Evolutionary conservation across 768 basidiomycete species (phyloP).

Genomic region (Serendipita sp.): DNA sequence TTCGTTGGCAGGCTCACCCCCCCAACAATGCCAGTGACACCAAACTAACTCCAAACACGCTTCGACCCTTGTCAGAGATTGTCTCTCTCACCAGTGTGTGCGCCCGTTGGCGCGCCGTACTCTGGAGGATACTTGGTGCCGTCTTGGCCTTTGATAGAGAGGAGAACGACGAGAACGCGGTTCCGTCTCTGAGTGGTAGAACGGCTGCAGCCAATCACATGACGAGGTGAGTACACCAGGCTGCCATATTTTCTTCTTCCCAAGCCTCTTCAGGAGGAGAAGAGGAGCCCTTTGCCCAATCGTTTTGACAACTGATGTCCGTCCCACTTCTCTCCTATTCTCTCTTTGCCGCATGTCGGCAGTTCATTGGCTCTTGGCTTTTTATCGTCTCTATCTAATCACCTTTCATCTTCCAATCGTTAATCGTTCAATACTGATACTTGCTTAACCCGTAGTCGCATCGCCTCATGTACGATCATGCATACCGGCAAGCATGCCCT

Average conservation of each 20-base stretch:
- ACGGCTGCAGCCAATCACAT: neutral
- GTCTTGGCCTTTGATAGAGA: neutral
- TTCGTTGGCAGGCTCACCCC: no score
- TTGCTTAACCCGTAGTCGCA: neutral
- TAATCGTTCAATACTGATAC: neutral
- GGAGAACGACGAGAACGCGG: neutral
- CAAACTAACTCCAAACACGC: neutral
- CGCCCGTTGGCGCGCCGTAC: neutral
- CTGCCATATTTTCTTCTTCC: neutral
- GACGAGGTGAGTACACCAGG: neutral
- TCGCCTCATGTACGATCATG: neutral
- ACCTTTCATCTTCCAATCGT: neutral
- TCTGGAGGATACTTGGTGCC: neutral
- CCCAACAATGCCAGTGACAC: neutral
- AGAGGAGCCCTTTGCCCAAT: neutral
- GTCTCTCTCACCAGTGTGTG: neutral
- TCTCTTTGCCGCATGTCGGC: neutral
- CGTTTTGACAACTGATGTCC: neutral
- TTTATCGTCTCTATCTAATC: neutral
- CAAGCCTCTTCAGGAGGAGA: neutral
- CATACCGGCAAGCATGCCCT: neutral
- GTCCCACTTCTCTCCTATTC: neutral
- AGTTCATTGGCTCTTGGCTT: neutral
- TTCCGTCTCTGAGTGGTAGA: neutral
- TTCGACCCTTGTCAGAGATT: neutral